These are phyloP conservation scores for Fusarium cyanostomum DNA, from an alignment of 2,329 filamentous ascomycete species.

Conservation along the genomic window DNA sequence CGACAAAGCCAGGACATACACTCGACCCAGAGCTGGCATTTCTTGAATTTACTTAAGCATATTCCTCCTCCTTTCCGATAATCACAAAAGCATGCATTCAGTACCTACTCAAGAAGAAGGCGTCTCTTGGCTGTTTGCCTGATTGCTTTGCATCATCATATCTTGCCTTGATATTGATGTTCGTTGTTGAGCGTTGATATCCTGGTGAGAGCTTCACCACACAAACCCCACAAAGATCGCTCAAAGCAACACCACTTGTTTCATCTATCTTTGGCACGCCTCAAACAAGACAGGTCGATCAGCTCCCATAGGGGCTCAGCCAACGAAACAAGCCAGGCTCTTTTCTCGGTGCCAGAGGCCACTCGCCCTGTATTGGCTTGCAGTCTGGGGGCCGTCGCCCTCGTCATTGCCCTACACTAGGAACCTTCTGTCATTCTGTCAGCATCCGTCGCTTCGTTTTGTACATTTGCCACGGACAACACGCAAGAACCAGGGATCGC, in stretches of 20 bases:
- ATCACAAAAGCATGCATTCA: neutral
- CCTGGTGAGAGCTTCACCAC: neutral
- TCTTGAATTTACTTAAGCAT: neutral
- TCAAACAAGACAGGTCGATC: constrained; percentile 5
- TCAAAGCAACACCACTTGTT: neutral
- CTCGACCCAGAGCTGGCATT: neutral
- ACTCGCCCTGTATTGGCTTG: neutral
- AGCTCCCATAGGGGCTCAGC: neutral
- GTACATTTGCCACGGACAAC: constrained; percentile 33
- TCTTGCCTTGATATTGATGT: neutral
- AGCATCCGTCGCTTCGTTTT: constrained; percentile 1
- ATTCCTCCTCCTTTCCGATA: neutral
- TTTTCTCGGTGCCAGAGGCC: neutral
- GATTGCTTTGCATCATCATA: neutral
- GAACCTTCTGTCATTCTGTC: constrained; percentile 8
- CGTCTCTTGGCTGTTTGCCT: neutral
- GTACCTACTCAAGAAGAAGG: neutral
- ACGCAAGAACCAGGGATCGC: constrained; percentile 9
- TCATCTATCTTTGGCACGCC: constrained; percentile 1
- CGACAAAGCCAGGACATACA: constrained; percentile 7
- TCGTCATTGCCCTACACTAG: constrained; percentile 11
- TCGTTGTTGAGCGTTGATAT: neutral
- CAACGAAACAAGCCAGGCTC: neutral
- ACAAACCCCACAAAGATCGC: neutral
- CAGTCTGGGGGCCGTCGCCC: constrained; percentile 1